Percentiles rank a stretch among this genome's conserved stretches.
Conservation (phyloP, 2,329 filamentous ascomycete species). For the Macroventuria anomochaeta region DNA sequence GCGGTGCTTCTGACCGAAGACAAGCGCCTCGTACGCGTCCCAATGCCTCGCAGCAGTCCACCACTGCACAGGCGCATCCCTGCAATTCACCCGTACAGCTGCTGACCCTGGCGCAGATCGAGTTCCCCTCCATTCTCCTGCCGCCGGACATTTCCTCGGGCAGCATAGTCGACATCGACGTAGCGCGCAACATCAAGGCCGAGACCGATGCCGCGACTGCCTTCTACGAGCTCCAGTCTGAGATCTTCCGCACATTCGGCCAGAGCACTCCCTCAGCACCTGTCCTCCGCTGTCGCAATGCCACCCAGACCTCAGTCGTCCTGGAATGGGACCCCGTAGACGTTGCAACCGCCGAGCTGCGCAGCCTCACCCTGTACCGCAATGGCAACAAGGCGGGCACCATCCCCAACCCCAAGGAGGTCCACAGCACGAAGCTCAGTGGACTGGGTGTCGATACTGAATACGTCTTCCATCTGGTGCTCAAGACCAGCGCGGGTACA, state of each 20-base stretch:
- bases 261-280: constrained; percentile 77
- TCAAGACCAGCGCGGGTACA: constrained; percentile 89
- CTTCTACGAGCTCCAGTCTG: constrained; percentile 86
- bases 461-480: constrained; percentile 91
- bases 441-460: constrained; percentile 95
- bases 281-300: constrained; percentile 88
- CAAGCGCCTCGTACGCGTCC: constrained; percentile 80
- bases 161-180: constrained; percentile 97
- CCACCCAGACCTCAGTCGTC: constrained; percentile 96
- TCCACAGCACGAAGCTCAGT: constrained; percentile 95
- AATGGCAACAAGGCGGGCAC: constrained; percentile 97
- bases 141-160: constrained; percentile 94
- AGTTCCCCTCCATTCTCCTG: constrained; percentile 96
- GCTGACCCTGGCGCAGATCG: constrained; percentile 70
- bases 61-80: constrained; percentile 27
- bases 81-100: constrained; percentile 23
- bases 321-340: constrained; percentile 97
- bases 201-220: constrained; percentile 75
- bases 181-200: constrained; percentile 81
- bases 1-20: constrained; percentile 96
- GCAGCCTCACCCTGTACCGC: constrained; percentile 88
- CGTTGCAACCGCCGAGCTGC: constrained; percentile 88
- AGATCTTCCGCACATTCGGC: constrained; percentile 87
- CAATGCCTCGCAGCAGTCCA: constrained; percentile 18
- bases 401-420: constrained; percentile 85